Evolutionary conservation across 345 rosid species (phyloP).

Genomic region (Moricandia arvensis): DNA sequence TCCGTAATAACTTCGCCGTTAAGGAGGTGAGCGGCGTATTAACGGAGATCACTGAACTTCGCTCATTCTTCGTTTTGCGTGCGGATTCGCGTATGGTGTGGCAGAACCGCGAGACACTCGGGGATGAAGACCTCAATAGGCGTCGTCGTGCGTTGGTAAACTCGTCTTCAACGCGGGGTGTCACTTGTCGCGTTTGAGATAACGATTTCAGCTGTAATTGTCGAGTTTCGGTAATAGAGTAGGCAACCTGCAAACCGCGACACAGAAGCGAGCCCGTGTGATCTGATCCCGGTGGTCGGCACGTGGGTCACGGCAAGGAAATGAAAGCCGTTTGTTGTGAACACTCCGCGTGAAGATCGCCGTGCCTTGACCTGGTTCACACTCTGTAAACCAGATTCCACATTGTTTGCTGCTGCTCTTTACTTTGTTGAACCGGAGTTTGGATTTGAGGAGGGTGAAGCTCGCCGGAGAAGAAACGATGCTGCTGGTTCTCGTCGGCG

Average conservation of each 20-base stretch:
- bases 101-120: constrained; percentile 48
- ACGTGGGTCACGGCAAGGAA: constrained; percentile 67
- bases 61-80: constrained; percentile 61
- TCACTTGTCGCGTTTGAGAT: constrained; percentile 9
- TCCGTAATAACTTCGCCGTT: constrained; percentile 23
- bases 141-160: constrained; percentile 86
- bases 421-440: constrained; percentile 67
- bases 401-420: constrained; percentile 40
- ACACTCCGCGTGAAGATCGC: constrained; percentile 95
- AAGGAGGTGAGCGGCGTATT: constrained; percentile 31
- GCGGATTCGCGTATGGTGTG: constrained; percentile 76
- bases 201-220: constrained; percentile 13
- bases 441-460: constrained; percentile 69
- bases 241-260: constrained; percentile 69
- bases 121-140: constrained; percentile 61
- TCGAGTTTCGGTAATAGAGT: constrained; percentile 38
- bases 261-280: constrained; percentile 41
- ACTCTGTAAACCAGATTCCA: constrained; percentile 67
- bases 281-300: constrained; percentile 36
- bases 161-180: constrained; percentile 33
- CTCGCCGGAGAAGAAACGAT: constrained; percentile 53
- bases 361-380: constrained; percentile 71
- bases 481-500: constrained; percentile 35
- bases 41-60: constrained; percentile 61
- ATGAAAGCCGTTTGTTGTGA: constrained; percentile 76